Conservation (phyloP, 257 asterid species). For the Primulina tabacum region DNA sequence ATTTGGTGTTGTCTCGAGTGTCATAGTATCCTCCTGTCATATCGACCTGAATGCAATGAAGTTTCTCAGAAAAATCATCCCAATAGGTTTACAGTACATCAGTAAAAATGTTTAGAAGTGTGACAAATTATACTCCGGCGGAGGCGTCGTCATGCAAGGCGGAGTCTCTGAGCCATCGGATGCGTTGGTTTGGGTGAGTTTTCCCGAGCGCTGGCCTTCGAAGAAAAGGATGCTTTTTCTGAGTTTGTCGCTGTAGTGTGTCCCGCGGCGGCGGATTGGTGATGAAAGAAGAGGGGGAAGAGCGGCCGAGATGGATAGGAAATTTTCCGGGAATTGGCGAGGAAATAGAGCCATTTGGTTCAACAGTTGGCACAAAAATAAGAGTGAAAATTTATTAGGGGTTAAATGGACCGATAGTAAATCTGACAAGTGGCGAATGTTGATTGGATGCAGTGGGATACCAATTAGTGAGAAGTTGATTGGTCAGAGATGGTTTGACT, state of each 20-base stretch:
- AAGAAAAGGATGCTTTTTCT: constrained; percentile 80
- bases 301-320: constrained; percentile 27
- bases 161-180: constrained; percentile 74
- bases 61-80: not conserved
- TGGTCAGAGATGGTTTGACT: constrained; percentile 36
- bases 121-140: constrained; percentile 43
- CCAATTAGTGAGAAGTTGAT: constrained; percentile 43
- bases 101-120: no score
- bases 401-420: constrained; percentile 36
- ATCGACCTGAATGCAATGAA: constrained; percentile 44
- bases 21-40: constrained; percentile 84
- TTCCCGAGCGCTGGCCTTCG: constrained; percentile 98
- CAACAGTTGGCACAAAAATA: constrained; percentile 32
- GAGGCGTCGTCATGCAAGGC: constrained; percentile 79
- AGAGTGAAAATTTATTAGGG: constrained; percentile 14
- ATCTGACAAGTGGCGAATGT: constrained; percentile 33
- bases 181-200: constrained; percentile 73
- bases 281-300: constrained; percentile 24
- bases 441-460: constrained; percentile 31
- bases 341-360: constrained; percentile 62
- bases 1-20: constrained; percentile 88
- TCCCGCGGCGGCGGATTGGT: constrained; percentile 24
- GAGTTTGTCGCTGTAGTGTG: constrained; percentile 81
- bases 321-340: constrained; percentile 35
- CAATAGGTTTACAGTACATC: not conserved